These are phyloP conservation scores for Cyclocybe aegerita DNA, from an alignment of 768 basidiomycete genomes.

Conservation along the genomic window DNA sequence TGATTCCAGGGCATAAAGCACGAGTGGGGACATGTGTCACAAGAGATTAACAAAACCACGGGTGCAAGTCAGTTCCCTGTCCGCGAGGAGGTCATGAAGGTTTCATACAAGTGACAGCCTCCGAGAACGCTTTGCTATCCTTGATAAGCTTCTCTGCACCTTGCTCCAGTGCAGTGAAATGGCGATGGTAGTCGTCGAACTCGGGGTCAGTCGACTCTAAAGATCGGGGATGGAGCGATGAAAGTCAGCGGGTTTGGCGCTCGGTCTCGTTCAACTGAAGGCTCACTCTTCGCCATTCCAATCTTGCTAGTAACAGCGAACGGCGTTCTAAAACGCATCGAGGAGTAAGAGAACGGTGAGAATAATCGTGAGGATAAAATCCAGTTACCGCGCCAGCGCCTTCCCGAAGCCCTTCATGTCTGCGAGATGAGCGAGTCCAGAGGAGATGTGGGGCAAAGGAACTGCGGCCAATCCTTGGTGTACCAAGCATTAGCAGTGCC, in stretches of 20 bases:
- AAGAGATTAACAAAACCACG: neutral
- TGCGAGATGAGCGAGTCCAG: slow-evolving; percentile 6
- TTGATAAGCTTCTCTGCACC: slow-evolving; percentile 89
- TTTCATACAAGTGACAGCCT: slow-evolving; percentile 71
- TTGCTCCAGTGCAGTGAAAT: slow-evolving; percentile 75
- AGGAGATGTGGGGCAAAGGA: slow-evolving; percentile 4
- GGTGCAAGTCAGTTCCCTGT: slow-evolving; percentile 4
- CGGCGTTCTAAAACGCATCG: slow-evolving; percentile 63
- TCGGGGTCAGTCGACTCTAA: slow-evolving; percentile 82
- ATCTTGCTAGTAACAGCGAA: slow-evolving; percentile 84
- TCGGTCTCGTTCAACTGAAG: too few species aligned
- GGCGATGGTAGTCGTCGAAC: slow-evolving; percentile 83
- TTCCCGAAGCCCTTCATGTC: slow-evolving; percentile 86
- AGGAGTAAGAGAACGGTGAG: neutral
- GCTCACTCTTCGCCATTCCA: slow-evolving; percentile 90
- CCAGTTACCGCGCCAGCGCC: slow-evolving; percentile 64
- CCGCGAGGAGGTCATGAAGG: neutral
- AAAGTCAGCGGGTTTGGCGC: neutral
- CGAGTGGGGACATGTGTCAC: too few species aligned
- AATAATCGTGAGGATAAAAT: slow-evolving; percentile 13
- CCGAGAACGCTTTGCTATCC: slow-evolving; percentile 85
- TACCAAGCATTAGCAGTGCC: neutral
- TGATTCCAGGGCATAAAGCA: too few species aligned
- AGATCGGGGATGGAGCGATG: neutral
- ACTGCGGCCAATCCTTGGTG: neutral